Base-by-base conservation (phyloP, 108 stramenopile species). In the Chaetoceros muelleri region DNA sequence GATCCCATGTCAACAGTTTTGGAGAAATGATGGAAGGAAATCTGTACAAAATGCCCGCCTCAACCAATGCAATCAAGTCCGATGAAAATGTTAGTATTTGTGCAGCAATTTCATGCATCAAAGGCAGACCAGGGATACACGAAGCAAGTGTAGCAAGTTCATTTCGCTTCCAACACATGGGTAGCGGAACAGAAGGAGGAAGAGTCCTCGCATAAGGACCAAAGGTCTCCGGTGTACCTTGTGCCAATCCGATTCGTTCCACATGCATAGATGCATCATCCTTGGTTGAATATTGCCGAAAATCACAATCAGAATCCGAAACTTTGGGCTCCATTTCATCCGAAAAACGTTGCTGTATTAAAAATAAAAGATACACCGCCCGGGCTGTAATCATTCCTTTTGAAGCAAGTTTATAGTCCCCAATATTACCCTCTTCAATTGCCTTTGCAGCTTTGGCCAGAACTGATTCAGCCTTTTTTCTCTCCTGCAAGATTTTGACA, bases 161-260 rank as follows among this genome's bases (percentile, higher is more conserved):
- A 44, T 85, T 85, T 23, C 90, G 69, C 54, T 85, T 87, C 90
- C 90, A 91, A 62, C 85, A 91, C 53, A 91, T 69, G 25, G 90
- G 90, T 18, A 80, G 53, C 10, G 78, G 70, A 3, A 87, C 73
- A n/a, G 84, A 72, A 0, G 85, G 81, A n/a, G 90, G 90, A 23
- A 91, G 62, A 22, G 81, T 85, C 46, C 85, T 69, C 17, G 84
- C 84, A 59, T 91, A 91, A n/a, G 90, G 90, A 28, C 68, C 84
- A 75, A 87, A 91, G 2, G 84, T 78, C 50, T 51, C 58, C 1
- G 84, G 82, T 18, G 69, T 54, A 0, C 45, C 72, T 10, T 59
- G 47, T 2, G 55, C 28, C 46, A 52, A 48, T 20, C 29, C 46
- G 54, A 61, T 46, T 2, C 59, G 64, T 49, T 10, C 24, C 17